Percentiles rank a stretch among this genome's conserved stretches.
phyloP scores from a whole-genome alignment of 257 asterid species.

The Przewalskia tangutica region DNA sequence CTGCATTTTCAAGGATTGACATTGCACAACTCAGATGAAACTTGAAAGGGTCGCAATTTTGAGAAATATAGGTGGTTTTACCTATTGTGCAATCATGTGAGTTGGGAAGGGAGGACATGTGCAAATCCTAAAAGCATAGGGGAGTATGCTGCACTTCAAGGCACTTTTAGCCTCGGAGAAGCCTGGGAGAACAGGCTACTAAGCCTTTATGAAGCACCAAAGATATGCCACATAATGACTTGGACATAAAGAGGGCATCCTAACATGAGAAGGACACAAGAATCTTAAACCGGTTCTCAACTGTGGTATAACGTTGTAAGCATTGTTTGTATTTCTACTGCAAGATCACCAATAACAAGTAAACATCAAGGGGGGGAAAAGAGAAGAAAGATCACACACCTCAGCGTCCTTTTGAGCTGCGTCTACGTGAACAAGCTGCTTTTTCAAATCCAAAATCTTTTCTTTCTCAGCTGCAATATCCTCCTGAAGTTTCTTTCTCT shows the following conservation, averaged over 20 bases:
- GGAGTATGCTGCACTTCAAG: background rate
- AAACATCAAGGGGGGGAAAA: background rate
- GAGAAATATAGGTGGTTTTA: background rate
- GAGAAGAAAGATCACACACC: conserved; percentile 33
- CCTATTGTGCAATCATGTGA: background rate
- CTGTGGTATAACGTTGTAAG: background rate
- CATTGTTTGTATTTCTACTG: background rate
- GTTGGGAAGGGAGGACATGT: background rate
- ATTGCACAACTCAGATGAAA: background rate
- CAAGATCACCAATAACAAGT: background rate
- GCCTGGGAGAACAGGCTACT: no score
- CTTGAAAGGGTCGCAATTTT: background rate
- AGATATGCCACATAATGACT: background rate
- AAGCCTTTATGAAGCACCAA: background rate
- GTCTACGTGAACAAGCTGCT: conserved; percentile 54
- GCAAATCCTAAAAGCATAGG: background rate
- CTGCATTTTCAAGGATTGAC: background rate
- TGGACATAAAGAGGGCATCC: background rate
- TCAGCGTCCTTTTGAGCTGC: conserved; percentile 57
- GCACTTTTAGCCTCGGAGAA: background rate
- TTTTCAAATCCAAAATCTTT: conserved; percentile 46
- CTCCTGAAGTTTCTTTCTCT: conserved; percentile 79
- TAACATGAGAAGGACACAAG: background rate
- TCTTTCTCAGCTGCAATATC: conserved; percentile 60
- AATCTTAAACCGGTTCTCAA: background rate